Percentiles rank a stretch among this genome's conserved stretches.
These are phyloP conservation scores for Saccharum hybrid DNA, from an alignment of 202 grass and related monocot genomes.

Conservation along the genomic window DNA sequence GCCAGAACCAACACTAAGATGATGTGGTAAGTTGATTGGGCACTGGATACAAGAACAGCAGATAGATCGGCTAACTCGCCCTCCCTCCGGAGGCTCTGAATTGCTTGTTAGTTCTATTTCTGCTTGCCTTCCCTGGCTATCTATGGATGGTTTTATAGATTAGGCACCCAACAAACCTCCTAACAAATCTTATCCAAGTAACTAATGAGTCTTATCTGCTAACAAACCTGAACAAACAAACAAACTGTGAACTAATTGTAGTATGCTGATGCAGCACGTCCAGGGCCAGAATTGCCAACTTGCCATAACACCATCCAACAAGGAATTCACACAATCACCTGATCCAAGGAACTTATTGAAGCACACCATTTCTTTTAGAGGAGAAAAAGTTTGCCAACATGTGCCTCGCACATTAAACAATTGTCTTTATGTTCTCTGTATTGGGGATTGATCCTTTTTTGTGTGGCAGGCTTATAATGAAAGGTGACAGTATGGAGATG, in stretches of 20 bases:
- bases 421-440: constrained; percentile 18
- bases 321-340: constrained; percentile 26
- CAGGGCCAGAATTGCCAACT: background rate
- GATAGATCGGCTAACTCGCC: background rate
- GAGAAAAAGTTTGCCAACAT: constrained; percentile 13
- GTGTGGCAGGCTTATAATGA: constrained; percentile 77
- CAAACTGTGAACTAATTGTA: background rate
- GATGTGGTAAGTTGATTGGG: background rate
- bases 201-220: background rate
- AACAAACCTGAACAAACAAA: constrained; percentile 6
- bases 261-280: constrained; percentile 5
- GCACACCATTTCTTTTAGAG: constrained; percentile 29
- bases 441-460: constrained; percentile 4
- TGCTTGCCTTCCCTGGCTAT: background rate
- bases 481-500: constrained; percentile 85
- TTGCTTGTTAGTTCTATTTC: background rate
- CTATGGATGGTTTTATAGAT: background rate
- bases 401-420: constrained; percentile 2
- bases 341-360: constrained; percentile 21
- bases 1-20: no score
- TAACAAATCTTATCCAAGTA: constrained; percentile 1
- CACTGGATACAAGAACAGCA: background rate
- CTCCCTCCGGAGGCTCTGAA: background rate
- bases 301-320: constrained; percentile 6
- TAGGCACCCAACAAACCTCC: background rate